These are phyloP conservation scores for Inonotus hispidus DNA, from an alignment of 1,284 basidiomycete genomes.

Conservation along the genomic window DNA sequence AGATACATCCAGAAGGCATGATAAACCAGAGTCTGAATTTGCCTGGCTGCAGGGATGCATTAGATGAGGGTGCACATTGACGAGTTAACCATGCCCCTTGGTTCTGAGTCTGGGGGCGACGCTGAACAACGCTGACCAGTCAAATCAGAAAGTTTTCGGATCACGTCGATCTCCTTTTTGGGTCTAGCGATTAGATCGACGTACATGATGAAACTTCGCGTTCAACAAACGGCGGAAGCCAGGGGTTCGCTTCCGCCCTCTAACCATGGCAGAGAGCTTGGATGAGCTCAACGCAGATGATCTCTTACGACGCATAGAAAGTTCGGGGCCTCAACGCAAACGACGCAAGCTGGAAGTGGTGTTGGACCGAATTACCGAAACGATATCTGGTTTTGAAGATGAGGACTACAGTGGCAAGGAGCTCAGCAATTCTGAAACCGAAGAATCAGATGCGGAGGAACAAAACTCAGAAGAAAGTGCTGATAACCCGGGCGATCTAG, in stretches of 20 bases:
- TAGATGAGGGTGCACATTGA: neutral
- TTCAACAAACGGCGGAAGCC: too few relatives aligned
- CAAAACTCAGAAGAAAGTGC: conserved; percentile 6
- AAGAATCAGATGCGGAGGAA: too few relatives aligned
- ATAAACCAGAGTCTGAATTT: neutral
- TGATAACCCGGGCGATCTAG: conserved; percentile 16
- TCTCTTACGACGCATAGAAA: conserved; percentile 34
- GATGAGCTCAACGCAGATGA: conserved; percentile 27
- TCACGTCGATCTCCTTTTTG: neutral
- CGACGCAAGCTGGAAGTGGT: conserved; percentile 20
- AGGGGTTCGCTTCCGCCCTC: neutral
- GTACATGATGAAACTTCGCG: neutral
- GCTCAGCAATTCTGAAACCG: neutral
- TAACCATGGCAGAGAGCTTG: neutral
- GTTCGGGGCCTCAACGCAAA: conserved; percentile 25
- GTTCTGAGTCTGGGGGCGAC: neutral
- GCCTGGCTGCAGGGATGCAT: neutral
- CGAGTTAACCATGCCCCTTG: too few relatives aligned
- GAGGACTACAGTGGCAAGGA: conserved; percentile 22
- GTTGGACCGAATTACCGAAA: neutral
- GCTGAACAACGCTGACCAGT: too few relatives aligned
- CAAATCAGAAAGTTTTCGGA: neutral
- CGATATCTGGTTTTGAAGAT: neutral
- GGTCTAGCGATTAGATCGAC: neutral
- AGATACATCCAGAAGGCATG: neutral